Base-by-base conservation (phyloP, 345 rosid species). In the Citrus maxima region DNA sequence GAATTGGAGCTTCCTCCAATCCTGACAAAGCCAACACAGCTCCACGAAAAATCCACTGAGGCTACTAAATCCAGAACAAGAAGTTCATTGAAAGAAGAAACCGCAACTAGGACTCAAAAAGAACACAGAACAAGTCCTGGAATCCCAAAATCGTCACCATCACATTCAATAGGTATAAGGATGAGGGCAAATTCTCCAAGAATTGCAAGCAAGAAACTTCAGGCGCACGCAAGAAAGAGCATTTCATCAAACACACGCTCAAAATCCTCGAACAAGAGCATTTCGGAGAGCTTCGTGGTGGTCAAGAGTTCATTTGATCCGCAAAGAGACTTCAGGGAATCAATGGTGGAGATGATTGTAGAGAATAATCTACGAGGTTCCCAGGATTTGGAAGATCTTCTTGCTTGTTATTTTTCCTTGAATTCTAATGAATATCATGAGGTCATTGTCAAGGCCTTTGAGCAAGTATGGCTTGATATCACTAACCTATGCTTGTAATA, bases 261-360 rank as follows among this genome's bases (percentile, higher is more conserved):
- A 24, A 77, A 72, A 70, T 72, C 77, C 13, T 73, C 70, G 78
- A 85, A 82, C 67, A 84, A 75, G 61, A 78, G 77, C 64, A 64
- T 51, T 34, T 74, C 89, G 1, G 84, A 85, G 78, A 88, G 90
- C 60, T 78, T 90, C 42, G 93, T 92, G 1, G 85, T 95, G 2
- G 95, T 88, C 38, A 85, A 91, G 80, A 81, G 90, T 4, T 93
- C 98, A 7, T 54, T 81, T 58, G 95, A 95, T 87, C 98, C 98
- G 0, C 89, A 84, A 80, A 89, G 74, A 56, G 97, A 95, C 81
- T 95, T 95, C 87, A 88, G 87, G 82, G 94, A 91, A 14, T 95
- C 98, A 12, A 95, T 95, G 97, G 87, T 85, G 80, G 98, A 93
- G 82, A 95, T 95, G 97, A 93, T 95, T 16, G 80, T 83, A 77